A percentile compares a stretch with the other conserved stretches of the same genome.
Evolutionary conservation across 495 filamentous ascomycete species (phyloP).

Genomic region (Aspergillus mulundensis): DNA sequence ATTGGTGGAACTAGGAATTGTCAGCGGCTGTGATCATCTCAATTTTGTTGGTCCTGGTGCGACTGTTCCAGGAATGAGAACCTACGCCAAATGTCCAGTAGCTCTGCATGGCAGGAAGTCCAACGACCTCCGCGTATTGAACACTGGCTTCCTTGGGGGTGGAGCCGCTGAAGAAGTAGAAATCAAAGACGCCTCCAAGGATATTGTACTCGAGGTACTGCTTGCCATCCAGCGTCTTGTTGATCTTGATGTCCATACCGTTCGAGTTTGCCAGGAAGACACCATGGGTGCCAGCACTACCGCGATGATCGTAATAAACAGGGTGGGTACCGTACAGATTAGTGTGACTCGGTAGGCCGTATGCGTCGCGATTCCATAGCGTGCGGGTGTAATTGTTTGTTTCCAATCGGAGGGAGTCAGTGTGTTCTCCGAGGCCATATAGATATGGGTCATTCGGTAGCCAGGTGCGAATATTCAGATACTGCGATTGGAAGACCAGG

Average conservation of each 20-base stretch:
- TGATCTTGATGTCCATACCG: conserved; percentile 84
- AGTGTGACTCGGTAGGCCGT: conserved; percentile 57
- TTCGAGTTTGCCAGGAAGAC: conserved; percentile 81
- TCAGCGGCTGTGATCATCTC: neutral
- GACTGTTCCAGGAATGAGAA: neutral
- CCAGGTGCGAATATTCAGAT: conserved; percentile 64
- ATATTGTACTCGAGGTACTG: conserved; percentile 85
- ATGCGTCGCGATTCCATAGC: conserved; percentile 75
- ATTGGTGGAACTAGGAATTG: conserved; percentile 62
- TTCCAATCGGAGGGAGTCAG: conserved; percentile 66
- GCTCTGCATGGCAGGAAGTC: conserved; percentile 70
- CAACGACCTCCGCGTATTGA: conserved; percentile 71
- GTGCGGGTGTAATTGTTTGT: conserved; percentile 75
- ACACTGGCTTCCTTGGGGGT: conserved; percentile 64
- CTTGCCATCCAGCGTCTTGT: conserved; percentile 53
- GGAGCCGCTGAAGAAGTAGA: conserved; percentile 79
- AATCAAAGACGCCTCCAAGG: conserved; percentile 75
- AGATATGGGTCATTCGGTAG: conserved; percentile 65
- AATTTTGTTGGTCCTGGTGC: neutral
- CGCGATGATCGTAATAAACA: conserved; percentile 77
- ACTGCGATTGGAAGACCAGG: conserved; percentile 77
- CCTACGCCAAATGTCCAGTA: conserved; percentile 75
- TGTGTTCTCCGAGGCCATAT: conserved; percentile 80
- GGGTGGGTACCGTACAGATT: conserved; percentile 85
- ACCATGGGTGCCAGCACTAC: conserved; percentile 63